A percentile compares a stretch with the other conserved stretches of the same genome.
Conservation (phyloP, 2,329 filamentous ascomycete species). For the Xylariaceae sp. region DNA sequence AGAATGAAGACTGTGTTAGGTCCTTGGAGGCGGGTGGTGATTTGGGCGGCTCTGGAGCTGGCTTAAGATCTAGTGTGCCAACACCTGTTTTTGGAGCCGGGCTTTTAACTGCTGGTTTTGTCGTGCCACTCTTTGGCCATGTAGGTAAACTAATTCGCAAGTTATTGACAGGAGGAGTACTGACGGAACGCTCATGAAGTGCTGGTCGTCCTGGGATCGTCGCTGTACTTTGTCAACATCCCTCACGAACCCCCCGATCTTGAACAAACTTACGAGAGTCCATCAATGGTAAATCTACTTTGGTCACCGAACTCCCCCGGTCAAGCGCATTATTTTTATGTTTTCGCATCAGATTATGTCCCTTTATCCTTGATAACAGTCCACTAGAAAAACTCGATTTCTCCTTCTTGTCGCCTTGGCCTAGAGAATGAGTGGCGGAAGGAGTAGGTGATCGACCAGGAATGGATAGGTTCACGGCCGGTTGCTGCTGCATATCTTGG, state of each 20-base stretch:
- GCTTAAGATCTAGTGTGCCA: neutral
- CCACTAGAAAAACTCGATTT: conserved; percentile 36
- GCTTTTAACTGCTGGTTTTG: no score
- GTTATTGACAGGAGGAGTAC: conserved; percentile 53
- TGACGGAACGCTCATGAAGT: conserved; percentile 59
- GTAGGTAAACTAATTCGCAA: conserved; percentile 42
- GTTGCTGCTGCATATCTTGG: conserved; percentile 45
- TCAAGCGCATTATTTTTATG: conserved; percentile 62
- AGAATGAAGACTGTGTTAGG: conserved; percentile 54
- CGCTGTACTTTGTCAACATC: conserved; percentile 40
- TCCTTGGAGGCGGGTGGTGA: conserved; percentile 48
- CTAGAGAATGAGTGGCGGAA: conserved; percentile 37
- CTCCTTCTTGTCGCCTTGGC: conserved; percentile 42
- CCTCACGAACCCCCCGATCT: neutral
- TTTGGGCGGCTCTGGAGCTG: conserved; percentile 22
- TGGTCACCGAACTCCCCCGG: conserved; percentile 62
- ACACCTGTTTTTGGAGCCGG: no score
- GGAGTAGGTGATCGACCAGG: conserved; percentile 44
- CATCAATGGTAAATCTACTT: conserved; percentile 58
- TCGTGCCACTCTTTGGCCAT: conserved; percentile 3
- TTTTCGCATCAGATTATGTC: conserved; percentile 51
- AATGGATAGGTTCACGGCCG: conserved; percentile 43
- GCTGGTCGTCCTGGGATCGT: conserved; percentile 62
- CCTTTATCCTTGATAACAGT: conserved; percentile 51
- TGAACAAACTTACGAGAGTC: conserved; percentile 58